Conservation (phyloP, 345 rosid species). For the Rhodamnia argentea region DNA sequence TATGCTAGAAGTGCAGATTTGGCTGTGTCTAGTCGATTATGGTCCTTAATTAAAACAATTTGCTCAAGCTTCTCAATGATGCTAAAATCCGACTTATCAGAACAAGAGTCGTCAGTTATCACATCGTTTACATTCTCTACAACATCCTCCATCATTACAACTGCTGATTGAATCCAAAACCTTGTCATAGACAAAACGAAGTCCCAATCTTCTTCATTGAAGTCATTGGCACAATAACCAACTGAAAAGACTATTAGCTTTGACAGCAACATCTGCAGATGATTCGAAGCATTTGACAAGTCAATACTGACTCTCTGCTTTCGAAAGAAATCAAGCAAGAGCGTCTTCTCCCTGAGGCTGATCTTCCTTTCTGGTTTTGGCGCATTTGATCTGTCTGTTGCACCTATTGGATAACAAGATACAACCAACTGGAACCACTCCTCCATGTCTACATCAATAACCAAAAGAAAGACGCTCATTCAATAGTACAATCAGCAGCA, state of each 20-base stretch:
- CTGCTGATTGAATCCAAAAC: slow-evolving; percentile 79
- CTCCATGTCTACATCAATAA: slow-evolving; percentile 49
- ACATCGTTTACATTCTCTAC: slow-evolving; percentile 66
- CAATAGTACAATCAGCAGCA: not conserved
- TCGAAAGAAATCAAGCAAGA: slow-evolving; percentile 65
- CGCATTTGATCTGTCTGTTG: slow-evolving; percentile 24
- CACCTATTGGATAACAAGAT: slow-evolving; percentile 69
- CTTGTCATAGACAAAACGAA: slow-evolving; percentile 53
- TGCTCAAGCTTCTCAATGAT: slow-evolving; percentile 37
- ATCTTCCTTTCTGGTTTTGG: slow-evolving; percentile 45
- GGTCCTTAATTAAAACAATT: slow-evolving; percentile 43
- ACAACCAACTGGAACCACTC: slow-evolving; percentile 79
- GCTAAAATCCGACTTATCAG: slow-evolving; percentile 19
- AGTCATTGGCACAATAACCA: slow-evolving; percentile 79
- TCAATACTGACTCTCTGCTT: slow-evolving; percentile 54
- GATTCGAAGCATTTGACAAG: slow-evolving; percentile 24
- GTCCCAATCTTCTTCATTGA: slow-evolving; percentile 80
- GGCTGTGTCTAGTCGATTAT: slow-evolving; percentile 35
- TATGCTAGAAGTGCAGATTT: slow-evolving; percentile 62
- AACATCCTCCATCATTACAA: slow-evolving; percentile 82
- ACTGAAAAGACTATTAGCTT: slow-evolving; percentile 57
- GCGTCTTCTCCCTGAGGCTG: slow-evolving; percentile 44
- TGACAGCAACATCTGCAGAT: slow-evolving; percentile 49
- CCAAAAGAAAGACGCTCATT: not conserved
- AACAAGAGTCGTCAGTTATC: slow-evolving; percentile 29